phyloP scores from a whole-genome alignment of 2,329 filamentous ascomycete genomes.

The Whalleya microplaca region DNA sequence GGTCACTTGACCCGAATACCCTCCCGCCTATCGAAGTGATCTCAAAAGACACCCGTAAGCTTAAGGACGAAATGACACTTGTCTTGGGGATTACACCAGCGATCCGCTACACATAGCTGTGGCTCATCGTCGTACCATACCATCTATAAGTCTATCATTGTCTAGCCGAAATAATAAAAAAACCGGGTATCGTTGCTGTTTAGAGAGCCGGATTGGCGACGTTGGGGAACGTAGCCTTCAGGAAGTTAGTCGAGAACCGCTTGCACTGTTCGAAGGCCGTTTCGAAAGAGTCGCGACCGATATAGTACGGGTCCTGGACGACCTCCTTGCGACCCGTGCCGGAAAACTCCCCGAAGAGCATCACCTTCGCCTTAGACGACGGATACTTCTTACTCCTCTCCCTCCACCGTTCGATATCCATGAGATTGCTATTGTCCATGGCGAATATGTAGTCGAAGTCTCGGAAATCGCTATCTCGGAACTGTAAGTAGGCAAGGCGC shows the following conservation, averaged over 20 bases:
- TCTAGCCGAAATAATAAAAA: neutral
- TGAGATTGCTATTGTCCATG: constrained; percentile 87
- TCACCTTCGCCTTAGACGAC: constrained; percentile 66
- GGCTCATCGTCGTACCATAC: neutral
- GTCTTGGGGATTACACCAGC: neutral
- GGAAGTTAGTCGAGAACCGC: constrained; percentile 76
- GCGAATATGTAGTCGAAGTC: constrained; percentile 92
- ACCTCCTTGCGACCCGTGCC: constrained; percentile 70
- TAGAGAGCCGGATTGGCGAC: constrained; percentile 17
- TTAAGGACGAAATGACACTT: neutral
- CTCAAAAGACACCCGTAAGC: neutral
- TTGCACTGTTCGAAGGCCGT: constrained; percentile 83
- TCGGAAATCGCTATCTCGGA: constrained; percentile 71
- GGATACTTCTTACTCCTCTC: constrained; percentile 53
- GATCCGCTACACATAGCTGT: neutral
- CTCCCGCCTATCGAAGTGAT: neutral
- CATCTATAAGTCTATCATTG: neutral
- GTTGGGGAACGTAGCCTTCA: constrained; percentile 61
- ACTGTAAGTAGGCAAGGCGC: constrained; percentile 37
- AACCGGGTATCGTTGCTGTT: constrained; percentile 21
- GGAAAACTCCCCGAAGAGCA: constrained; percentile 84
- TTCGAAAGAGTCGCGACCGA: constrained; percentile 79
- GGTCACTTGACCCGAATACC: too few species aligned
- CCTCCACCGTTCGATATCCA: constrained; percentile 71
- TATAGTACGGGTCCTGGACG: constrained; percentile 91